Conservation (phyloP, 768 basidiomycete genomes). For the Solioccasus polychromus region DNA sequence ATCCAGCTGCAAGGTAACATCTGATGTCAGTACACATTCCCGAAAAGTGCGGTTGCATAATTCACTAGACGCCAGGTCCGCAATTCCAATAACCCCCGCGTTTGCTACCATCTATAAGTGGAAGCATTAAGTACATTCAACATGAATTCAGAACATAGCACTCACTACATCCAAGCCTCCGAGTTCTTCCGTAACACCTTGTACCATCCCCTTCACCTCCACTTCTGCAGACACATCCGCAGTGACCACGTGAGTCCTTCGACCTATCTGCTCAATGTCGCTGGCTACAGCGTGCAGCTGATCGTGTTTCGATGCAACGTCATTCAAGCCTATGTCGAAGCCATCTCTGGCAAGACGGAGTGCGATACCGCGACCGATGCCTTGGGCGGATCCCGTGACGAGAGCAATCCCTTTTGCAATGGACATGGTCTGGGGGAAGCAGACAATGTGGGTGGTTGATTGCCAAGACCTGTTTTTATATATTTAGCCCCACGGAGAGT, state of each 20-base stretch:
- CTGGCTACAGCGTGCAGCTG: background rate
- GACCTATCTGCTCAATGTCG: background rate
- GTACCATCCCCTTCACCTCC: background rate
- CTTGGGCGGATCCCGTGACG: background rate
- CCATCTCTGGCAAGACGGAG: background rate
- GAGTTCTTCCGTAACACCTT: background rate
- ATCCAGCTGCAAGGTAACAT: constrained; percentile 23
- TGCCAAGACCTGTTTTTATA: no score
- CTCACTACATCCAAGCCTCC: background rate
- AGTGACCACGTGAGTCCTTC: background rate
- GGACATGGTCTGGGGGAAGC: background rate
- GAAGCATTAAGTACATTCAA: no score
- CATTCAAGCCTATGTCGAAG: background rate
- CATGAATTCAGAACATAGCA: background rate
- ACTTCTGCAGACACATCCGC: background rate
- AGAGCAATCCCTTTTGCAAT: background rate
- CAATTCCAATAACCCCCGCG: constrained; percentile 10
- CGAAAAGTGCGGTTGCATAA: background rate
- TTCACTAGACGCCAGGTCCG: constrained; percentile 5
- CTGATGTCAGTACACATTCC: background rate
- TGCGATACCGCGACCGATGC: background rate
- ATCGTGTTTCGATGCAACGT: background rate
- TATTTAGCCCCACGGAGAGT: no score
- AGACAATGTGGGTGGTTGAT: background rate
- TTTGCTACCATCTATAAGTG: constrained; percentile 29